A percentile compares a stretch with the other conserved stretches of the same genome.
These are phyloP conservation scores for Dothideomycetes sp. DNA, from an alignment of 2,329 filamentous ascomycete species.

Conservation along the genomic window DNA sequence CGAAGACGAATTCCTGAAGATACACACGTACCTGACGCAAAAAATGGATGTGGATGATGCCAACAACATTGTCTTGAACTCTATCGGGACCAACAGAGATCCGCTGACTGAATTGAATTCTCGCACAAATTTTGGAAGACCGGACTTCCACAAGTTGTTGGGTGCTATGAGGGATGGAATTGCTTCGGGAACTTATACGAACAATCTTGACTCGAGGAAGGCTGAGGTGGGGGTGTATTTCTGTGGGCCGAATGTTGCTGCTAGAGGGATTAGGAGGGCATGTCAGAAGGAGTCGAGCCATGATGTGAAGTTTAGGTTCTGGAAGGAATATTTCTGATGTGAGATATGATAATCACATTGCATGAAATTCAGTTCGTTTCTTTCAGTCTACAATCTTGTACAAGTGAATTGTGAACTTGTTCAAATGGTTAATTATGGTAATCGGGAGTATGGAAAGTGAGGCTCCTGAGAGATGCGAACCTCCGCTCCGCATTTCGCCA, in stretches of 20 bases:
- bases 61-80: constrained; percentile 95
- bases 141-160: constrained; percentile 77
- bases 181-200: constrained; percentile 72
- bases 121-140: constrained; percentile 88
- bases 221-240: constrained; percentile 97
- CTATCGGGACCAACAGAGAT: constrained; percentile 77
- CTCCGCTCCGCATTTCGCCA: no score
- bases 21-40: constrained; percentile 96
- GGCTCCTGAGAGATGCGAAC: no score
- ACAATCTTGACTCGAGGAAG: constrained; percentile 61
- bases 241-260: constrained; percentile 75
- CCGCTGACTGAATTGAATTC: constrained; percentile 85
- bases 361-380: background rate
- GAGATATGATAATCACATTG: constrained; percentile 13
- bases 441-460: no score
- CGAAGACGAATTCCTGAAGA: constrained; percentile 77
- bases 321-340: constrained; percentile 78
- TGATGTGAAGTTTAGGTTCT: constrained; percentile 91
- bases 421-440: no score
- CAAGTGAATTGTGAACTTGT: no score
- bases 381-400: no score
- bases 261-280: constrained; percentile 75
- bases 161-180: constrained; percentile 81
- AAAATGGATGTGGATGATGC: constrained; percentile 84
- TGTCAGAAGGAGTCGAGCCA: constrained; percentile 62